Evolutionary conservation across 164 flowering plant species (phyloP).

Genomic region (Piper longum): DNA sequence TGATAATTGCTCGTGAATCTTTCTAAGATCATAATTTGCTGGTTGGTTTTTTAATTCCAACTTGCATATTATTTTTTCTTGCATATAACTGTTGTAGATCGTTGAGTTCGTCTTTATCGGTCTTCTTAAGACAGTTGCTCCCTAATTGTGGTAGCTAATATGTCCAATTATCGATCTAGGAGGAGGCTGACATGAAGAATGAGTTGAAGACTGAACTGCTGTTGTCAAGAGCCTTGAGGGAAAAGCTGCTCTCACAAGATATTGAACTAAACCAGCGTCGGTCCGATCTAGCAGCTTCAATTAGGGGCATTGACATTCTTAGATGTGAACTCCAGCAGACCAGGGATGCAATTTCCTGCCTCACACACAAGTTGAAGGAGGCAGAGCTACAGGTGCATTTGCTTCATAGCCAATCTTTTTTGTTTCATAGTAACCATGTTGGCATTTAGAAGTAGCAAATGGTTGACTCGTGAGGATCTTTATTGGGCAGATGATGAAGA

Average conservation of each 20-base stretch:
- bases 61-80: not conserved
- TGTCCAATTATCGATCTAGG: slow-evolving; percentile 19
- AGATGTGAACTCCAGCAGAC: slow-evolving; percentile 62
- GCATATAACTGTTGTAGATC: not conserved
- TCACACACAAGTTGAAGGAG: slow-evolving; percentile 62
- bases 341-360: slow-evolving; percentile 49
- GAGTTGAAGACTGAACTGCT: slow-evolving; percentile 71
- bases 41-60: not conserved
- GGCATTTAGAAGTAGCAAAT: not conserved
- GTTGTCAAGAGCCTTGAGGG: slow-evolving; percentile 58
- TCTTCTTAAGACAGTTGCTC: not conserved
- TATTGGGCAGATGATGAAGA: slow-evolving; percentile 43
- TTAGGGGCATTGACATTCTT: slow-evolving; percentile 64
- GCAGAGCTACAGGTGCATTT: slow-evolving; percentile 74
- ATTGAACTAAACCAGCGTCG: slow-evolving; percentile 69
- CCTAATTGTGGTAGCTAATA: not conserved
- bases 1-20: slow-evolving; percentile 10
- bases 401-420: not conserved
- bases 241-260: slow-evolving; percentile 68
- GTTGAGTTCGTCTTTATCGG: not conserved
- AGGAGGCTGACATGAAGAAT: slow-evolving; percentile 28
- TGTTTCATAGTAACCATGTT: too few relatives aligned
- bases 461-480: not conserved
- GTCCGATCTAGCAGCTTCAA: slow-evolving; percentile 78
- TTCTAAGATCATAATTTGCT: not conserved